Base-by-base conservation (phyloP, 352 stramenopile genomes). In the Globisporangium recalcitrans region DNA sequence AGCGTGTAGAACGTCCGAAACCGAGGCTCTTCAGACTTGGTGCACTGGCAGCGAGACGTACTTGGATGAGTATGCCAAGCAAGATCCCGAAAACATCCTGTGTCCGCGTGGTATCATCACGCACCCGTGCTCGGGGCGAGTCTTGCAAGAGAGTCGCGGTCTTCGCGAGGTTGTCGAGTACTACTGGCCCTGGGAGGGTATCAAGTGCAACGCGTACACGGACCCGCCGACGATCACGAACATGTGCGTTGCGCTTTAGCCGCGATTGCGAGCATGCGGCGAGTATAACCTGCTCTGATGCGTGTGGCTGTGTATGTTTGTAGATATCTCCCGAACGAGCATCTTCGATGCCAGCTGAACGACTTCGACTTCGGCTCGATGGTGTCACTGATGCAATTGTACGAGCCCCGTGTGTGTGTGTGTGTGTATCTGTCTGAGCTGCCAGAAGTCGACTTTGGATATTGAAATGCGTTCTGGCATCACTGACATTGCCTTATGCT, bases 311-410 rank as follows among this genome's bases (percentile, higher is more conserved):
- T 13, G 2, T 55, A 1, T 22, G 44, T 6, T 58, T 57, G 53
- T 42, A 92, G 82, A 21, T 88, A 87, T 63, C 62, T 92, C 31
- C 63, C 77, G 57, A 62, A 60, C 16, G 68, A 90, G 38, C 51
- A 53, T 5, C 73, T 92, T 40, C 67, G 64, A 9, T 92, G 83
- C 29, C 66, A 71, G 1, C 53, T 92, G 22, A 60, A 75, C 49
- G 70, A 79, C 2, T 40, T 90, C 10, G 73, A 89, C 64, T 64
- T 92, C 19, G 86, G 80, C 32, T 55, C 73, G 21, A 87, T 92
- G 80, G 65, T 78, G 11, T 88, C 80, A n/a, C 73, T 92, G 3
- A 72, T 88, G 60, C 77, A 89, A 57, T 56, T 92, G 83, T 89
- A 64, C 66, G 80, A 75, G n/a, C 4, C 36, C 3, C 5, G 36